Conservation (phyloP, 1,284 basidiomycete species). For the Anthracocystis panici-leucophaei region DNA sequence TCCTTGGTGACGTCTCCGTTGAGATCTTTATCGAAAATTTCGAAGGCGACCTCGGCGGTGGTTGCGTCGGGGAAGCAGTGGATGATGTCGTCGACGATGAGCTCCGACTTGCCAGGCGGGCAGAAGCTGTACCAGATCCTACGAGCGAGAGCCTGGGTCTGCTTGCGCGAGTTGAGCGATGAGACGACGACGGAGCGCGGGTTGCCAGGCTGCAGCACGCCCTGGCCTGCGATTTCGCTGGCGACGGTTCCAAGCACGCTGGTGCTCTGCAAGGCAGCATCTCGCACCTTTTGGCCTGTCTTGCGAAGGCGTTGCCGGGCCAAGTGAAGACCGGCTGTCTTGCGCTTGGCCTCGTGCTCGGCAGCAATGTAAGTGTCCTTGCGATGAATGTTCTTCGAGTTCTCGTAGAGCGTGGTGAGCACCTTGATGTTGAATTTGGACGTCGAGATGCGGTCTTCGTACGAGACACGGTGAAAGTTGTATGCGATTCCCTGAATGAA, state of each 20-base stretch:
- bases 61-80: conserved; percentile 75
- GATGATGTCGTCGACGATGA: conserved; percentile 80
- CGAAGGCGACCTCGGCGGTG: conserved; percentile 73
- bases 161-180: conserved; percentile 73
- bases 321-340: conserved; percentile 40
- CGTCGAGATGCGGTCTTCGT: conserved; percentile 84
- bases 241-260: conserved; percentile 71
- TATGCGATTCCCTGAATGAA: conserved; percentile 77
- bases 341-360: conserved; percentile 51
- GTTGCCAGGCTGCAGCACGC: conserved; percentile 77
- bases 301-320: conserved; percentile 33
- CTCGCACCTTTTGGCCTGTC: conserved; percentile 46
- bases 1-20: conserved; percentile 84
- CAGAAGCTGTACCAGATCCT: conserved; percentile 89
- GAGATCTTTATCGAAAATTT: conserved; percentile 84
- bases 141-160: conserved; percentile 84
- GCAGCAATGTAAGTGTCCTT: conserved; percentile 50
- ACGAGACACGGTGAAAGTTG: conserved; percentile 89
- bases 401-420: conserved; percentile 81
- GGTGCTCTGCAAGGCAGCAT: conserved; percentile 71
- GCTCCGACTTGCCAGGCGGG: conserved; percentile 69
- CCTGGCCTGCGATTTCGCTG: conserved; percentile 74
- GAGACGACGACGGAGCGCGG: conserved; percentile 46
- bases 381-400: conserved; percentile 73
- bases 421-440: conserved; percentile 84